Percentiles rank a stretch among this genome's conserved stretches.
These are phyloP conservation scores for Eutrema japonicum DNA, from an alignment of 345 rosid species.

Conservation along the genomic window DNA sequence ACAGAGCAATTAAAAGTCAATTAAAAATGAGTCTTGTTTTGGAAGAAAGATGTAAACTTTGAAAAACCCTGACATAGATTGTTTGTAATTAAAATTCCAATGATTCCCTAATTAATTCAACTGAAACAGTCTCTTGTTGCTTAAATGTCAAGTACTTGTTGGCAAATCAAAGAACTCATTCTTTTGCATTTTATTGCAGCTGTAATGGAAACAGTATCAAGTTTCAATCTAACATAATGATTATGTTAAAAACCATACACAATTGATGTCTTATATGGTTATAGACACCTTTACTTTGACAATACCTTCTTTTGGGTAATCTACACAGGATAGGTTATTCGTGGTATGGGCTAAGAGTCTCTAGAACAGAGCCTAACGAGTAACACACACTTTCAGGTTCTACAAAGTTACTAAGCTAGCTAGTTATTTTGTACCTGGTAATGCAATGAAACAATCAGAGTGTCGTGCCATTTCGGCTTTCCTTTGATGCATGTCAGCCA, in stretches of 20 bases:
- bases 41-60: constrained; percentile 25
- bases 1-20: constrained; percentile 6
- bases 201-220: background rate
- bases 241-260: background rate
- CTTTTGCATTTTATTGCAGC: background rate
- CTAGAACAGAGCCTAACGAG: background rate
- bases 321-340: background rate
- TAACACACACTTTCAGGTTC: background rate
- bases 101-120: background rate
- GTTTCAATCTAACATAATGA: background rate
- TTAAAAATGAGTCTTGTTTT: constrained; percentile 3
- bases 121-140: background rate
- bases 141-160: constrained; percentile 1
- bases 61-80: constrained; percentile 1
- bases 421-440: constrained; percentile 68
- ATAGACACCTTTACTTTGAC: constrained; percentile 8
- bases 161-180: background rate
- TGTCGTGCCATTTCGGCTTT: constrained; percentile 97
- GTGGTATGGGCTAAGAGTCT: background rate
- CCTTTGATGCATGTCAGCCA: constrained; percentile 96
- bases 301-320: background rate
- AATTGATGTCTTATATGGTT: background rate
- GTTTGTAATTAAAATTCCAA: constrained; percentile 2
- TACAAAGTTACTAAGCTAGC: constrained; percentile 4
- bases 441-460: constrained; percentile 94